phyloP scores from a whole-genome alignment of 2,329 filamentous ascomycete genomes.

The Sclerotinia glacialis region DNA sequence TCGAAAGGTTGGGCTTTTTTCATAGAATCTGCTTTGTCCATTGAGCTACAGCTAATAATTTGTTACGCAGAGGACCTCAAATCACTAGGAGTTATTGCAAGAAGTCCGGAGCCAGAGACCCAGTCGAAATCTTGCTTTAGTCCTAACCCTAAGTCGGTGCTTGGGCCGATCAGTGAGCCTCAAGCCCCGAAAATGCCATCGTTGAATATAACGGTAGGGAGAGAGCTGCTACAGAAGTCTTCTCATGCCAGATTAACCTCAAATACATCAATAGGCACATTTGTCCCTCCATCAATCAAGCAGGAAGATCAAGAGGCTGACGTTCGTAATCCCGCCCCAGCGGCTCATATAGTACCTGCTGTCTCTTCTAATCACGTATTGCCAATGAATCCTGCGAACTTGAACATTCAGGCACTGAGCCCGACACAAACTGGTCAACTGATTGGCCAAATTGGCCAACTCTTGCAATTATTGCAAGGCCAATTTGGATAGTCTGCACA shows the following conservation, averaged over 20 bases:
- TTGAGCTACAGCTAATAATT: too few species aligned
- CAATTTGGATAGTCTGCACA: not conserved
- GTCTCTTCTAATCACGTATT: not conserved
- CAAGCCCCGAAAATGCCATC: not conserved
- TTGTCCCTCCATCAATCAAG: not conserved
- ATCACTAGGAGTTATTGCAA: not conserved
- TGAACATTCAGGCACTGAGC: not conserved
- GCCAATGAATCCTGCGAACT: not conserved
- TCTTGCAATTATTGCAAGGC: not conserved
- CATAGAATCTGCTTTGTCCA: not conserved
- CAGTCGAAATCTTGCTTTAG: not conserved
- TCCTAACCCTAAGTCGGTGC: not conserved
- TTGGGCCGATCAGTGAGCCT: not conserved
- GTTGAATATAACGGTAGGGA: not conserved
- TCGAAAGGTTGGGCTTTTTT: not conserved
- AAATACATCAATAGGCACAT: not conserved
- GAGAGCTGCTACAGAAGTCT: not conserved
- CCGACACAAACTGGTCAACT: not conserved
- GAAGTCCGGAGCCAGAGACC: not conserved
- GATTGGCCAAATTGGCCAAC: not conserved
- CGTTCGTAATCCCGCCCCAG: fast-evolving
- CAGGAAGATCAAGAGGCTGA: not conserved
- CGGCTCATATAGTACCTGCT: too few species aligned
- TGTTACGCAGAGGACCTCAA: not conserved
- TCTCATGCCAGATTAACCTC: not conserved